Conservation (phyloP, 2,329 filamentous ascomycete species). For the Aureobasidium sp. region DNA sequence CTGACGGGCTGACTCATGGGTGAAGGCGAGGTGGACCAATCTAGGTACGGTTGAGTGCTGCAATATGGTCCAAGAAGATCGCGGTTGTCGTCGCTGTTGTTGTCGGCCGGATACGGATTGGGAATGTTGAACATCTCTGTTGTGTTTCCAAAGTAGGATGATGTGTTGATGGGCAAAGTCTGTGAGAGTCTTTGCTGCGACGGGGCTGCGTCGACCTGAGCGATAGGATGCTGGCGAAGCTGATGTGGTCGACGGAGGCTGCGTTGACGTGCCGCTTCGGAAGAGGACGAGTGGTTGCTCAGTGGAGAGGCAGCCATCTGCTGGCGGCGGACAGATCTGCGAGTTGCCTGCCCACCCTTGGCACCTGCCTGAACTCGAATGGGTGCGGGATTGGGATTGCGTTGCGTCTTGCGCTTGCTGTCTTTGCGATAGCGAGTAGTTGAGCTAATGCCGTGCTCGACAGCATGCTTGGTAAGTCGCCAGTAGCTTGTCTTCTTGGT, state of each 20-base stretch:
- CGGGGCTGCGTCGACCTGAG: background rate
- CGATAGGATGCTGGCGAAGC: background rate
- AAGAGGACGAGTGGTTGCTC: background rate
- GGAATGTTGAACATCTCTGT: constrained; percentile 1
- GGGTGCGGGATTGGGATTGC: constrained; percentile 14
- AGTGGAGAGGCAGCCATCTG: constrained; percentile 4
- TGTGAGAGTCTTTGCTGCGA: background rate
- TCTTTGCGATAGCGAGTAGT: constrained; percentile 59
- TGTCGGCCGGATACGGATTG: background rate
- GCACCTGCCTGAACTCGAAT: constrained; percentile 17
- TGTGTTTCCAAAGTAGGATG: background rate
- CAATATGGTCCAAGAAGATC: background rate
- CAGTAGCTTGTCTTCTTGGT: constrained; percentile 65
- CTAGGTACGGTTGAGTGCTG: background rate
- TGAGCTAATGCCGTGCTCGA: constrained; percentile 65
- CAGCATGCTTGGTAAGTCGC: constrained; percentile 65
- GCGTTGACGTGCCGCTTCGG: background rate
- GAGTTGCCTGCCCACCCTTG: constrained; percentile 17
- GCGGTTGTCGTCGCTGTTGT: background rate
- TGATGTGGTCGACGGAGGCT: background rate
- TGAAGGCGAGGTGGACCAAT: constrained; percentile 3
- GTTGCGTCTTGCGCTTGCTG: constrained; percentile 22
- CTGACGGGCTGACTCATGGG: background rate
- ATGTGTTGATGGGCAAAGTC: background rate
- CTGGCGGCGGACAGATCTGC: constrained; percentile 12